Conservation (phyloP, 2,329 filamentous ascomycete genomes). For the Botrytis tulipae region DNA sequence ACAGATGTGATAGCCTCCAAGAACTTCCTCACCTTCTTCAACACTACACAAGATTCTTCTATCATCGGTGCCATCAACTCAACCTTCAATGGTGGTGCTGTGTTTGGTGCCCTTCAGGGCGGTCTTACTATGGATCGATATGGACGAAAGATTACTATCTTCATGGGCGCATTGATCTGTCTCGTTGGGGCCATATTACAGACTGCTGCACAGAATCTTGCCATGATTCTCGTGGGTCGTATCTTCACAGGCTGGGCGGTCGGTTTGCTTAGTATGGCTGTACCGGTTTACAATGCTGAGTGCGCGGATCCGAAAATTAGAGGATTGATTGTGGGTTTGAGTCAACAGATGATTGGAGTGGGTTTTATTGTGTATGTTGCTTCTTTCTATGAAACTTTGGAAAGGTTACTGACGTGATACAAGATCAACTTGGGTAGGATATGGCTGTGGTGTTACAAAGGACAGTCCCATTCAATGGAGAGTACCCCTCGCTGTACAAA, state of each 20-base stretch:
- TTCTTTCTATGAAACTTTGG: neutral
- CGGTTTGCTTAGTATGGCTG: slow-evolving; percentile 61
- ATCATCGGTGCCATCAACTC: slow-evolving; percentile 58
- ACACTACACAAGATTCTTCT: slow-evolving; percentile 37
- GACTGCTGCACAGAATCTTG: slow-evolving; percentile 53
- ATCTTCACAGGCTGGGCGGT: slow-evolving; percentile 57
- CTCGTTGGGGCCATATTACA: slow-evolving; percentile 59
- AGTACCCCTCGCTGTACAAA: slow-evolving; percentile 51
- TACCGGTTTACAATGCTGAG: slow-evolving; percentile 66
- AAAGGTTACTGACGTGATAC: slow-evolving; percentile 22
- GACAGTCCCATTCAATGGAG: slow-evolving; percentile 32
- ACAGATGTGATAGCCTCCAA: slow-evolving; percentile 36
- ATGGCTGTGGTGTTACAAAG: slow-evolving; percentile 41
- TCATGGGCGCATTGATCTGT: slow-evolving; percentile 57
- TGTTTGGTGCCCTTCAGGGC: slow-evolving; percentile 39
- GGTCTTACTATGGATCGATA: slow-evolving; percentile 56
- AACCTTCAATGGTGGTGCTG: slow-evolving; percentile 61
- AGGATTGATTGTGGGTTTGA: slow-evolving; percentile 58
- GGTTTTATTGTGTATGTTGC: slow-evolving; percentile 44
- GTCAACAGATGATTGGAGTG: slow-evolving; percentile 65
- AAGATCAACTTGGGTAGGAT: slow-evolving; percentile 59
- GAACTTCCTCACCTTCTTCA: slow-evolving; percentile 37
- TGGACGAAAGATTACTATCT: slow-evolving; percentile 58
- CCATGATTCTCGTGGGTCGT: slow-evolving; percentile 58
- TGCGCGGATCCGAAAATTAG: slow-evolving; percentile 62